Conservation (phyloP, 345 rosid species). For the Cardamine occulta region DNA sequence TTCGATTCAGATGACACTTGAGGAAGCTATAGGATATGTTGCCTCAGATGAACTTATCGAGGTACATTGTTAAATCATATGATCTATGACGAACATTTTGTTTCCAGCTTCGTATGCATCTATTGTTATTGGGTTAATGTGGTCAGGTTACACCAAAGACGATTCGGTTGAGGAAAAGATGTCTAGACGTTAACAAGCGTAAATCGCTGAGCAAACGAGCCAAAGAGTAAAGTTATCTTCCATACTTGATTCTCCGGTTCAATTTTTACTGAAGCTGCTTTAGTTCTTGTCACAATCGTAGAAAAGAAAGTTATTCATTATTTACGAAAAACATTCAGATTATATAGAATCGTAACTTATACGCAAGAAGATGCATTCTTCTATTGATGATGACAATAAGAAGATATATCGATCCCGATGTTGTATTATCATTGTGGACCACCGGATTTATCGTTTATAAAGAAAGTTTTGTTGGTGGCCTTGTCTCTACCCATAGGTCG, state of each 20-base stretch:
- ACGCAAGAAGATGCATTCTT: slow-evolving; percentile 39
- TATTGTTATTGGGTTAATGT: slow-evolving; percentile 19
- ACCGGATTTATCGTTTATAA: slow-evolving; percentile 21
- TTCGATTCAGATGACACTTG: slow-evolving; percentile 82
- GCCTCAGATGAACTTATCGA: slow-evolving; percentile 97
- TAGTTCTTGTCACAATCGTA: slow-evolving; percentile 24
- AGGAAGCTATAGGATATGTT: slow-evolving; percentile 97
- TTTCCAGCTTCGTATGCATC: background rate
- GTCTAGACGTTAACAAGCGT: slow-evolving; percentile 89
- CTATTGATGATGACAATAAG: slow-evolving; percentile 30
- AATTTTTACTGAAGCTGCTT: slow-evolving; percentile 20
- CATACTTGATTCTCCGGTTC: slow-evolving; percentile 1
- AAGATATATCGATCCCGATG: slow-evolving; percentile 20
- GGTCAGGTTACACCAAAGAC: slow-evolving; percentile 89
- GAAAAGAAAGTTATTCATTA: slow-evolving; percentile 3
- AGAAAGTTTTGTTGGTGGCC: background rate
- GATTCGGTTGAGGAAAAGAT: slow-evolving; percentile 82
- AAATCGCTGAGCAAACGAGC: slow-evolving; percentile 80
- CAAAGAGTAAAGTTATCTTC: slow-evolving; percentile 55
- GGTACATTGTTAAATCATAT: slow-evolving; percentile 49
- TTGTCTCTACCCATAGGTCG: background rate
- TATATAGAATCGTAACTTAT: slow-evolving; percentile 39
- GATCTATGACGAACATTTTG: background rate
- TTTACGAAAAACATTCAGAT: slow-evolving; percentile 31
- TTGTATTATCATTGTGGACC: slow-evolving; percentile 24